phyloP scores from a whole-genome alignment of 1,284 basidiomycete genomes.

The Irpex sp. region DNA sequence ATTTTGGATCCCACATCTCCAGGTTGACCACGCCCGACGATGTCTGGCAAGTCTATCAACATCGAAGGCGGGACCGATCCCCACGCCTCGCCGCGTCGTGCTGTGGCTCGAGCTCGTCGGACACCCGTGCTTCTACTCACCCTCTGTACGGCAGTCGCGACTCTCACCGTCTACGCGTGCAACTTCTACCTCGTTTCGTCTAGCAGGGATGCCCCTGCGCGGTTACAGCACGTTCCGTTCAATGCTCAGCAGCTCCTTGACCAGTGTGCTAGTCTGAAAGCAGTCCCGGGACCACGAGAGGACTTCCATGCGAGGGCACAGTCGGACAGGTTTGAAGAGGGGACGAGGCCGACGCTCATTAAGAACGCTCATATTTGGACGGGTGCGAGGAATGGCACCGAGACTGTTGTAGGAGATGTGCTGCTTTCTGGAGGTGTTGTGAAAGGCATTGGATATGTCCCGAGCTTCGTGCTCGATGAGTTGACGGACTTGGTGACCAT shows the following conservation, averaged over 20 bases:
- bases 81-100: background rate
- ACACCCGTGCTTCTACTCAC: conserved; percentile 10
- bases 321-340: conserved; percentile 69
- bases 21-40: background rate
- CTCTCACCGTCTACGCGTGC: conserved; percentile 16
- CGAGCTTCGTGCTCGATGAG: conserved; percentile 27
- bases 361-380: conserved; percentile 81
- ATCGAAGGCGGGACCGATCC: background rate
- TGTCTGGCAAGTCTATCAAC: conserved; percentile 3
- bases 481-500: conserved; percentile 41
- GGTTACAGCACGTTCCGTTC: conserved; percentile 31
- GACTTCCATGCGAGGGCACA: conserved; percentile 48
- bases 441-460: conserved; percentile 49
- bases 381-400: conserved; percentile 59
- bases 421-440: conserved; percentile 56
- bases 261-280: conserved; percentile 41
- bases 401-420: conserved; percentile 58
- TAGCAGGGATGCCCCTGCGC: background rate
- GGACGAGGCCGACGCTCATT: conserved; percentile 63
- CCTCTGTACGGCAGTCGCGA: conserved; percentile 15
- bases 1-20: background rate
- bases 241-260: conserved; percentile 39
- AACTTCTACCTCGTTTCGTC: conserved; percentile 12
- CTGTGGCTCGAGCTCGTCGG: background rate
- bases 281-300: conserved; percentile 41